Base-by-base conservation (phyloP, 208 protist genomes). In the Phytomonas sp. region DNA sequence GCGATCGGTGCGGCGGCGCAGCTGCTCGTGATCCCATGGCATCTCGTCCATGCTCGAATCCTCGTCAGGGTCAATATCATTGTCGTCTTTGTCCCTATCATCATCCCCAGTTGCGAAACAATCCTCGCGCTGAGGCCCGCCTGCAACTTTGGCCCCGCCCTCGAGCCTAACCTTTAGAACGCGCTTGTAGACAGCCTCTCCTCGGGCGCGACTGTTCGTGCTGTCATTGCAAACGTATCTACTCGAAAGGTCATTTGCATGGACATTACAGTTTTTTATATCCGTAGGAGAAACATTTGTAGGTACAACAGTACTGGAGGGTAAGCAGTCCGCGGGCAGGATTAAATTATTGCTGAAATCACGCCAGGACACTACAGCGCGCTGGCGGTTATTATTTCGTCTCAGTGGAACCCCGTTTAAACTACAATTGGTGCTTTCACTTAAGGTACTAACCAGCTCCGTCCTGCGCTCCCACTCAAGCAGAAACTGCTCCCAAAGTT, bases 281-380 rank as follows among this genome's bases (percentile, higher is more conserved):
- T 56, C 20, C 20, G 26, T 56, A 56, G 46, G 9, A 56, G 23
- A 56, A 26, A 17, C 8, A 56, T 56, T 17, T 11, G 17, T 26
- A 56, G 13, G 17, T 5, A 17, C 23, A 26, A 56, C 2, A 23
- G 20, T 26, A 56, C 26, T 26, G 20, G 46, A 7, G 46, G 46
- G 46, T 56, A 56, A 56, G 20, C 46, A 56, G 68, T 73, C 69
- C 33, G 74, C 37, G 15, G 81, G 83, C 33, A 84, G 78, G 61
- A 94, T 81, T 72, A 94, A 72, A 75, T 94, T 94, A 74, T 82
- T 91, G 37, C 80, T 84, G 28, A 94, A 68, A 75, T 92, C 89
- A 67, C 80, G 90, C 89, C 89, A 94, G 68, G 86, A 86, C 26
- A 94, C 79, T 8, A 93, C 46, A 11, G 46, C 46, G 11, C 6